Base-by-base conservation (phyloP, 768 basidiomycete genomes). In the Mycena chlorophos region DNA sequence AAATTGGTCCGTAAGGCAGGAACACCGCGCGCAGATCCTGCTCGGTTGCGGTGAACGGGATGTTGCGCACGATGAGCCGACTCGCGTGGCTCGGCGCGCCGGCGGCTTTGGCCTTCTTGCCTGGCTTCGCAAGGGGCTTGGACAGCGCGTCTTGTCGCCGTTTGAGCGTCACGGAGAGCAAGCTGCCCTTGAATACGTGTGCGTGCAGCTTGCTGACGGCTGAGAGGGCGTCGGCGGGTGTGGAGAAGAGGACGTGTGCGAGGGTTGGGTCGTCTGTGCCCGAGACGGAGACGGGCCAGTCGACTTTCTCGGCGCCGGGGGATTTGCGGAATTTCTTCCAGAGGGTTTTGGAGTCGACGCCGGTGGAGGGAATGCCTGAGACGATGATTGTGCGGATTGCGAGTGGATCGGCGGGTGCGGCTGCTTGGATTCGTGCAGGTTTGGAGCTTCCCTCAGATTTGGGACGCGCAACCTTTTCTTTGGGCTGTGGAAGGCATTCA, bases 321-420 rank as follows among this genome's bases (percentile, higher is more conserved):
- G 84, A 80, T 73, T 95, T 95, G 53, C 89, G 83, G 42, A 93
- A 75, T 66, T 94, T 94, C 71, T 95, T 94, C 90, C 90, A 93
- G 0, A 93, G 71, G 0, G 71, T 64, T 63, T 88, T 88, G 1
- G 86, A 76, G 65, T 89, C 85, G 5, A 89, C 71, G 1, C 75
- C 70, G n/a, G n/a, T n/a, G 1, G 76, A 31, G 0, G 90, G 86
- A 6, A 91, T 71, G n/a, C 89, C 89, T n/a, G 88, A 83, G 10
- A 92, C 74, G 10, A 89, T 78, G 23, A 90, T 75, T 0, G 94
- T 95, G 37, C 90, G 83, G 43, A 93, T 90, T 3, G 94, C 91
- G n/a, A 86, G 73, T 4, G 89, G 88, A 65, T 97, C 93, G 50
- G 80, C 72, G 27, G 75, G 73, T 16, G 69, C 65, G 20, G n/a